A percentile compares a stretch with the other conserved stretches of the same genome.
Evolutionary conservation across 768 basidiomycete genomes (phyloP).

Genomic region (Hygrocybe coccinea): DNA sequence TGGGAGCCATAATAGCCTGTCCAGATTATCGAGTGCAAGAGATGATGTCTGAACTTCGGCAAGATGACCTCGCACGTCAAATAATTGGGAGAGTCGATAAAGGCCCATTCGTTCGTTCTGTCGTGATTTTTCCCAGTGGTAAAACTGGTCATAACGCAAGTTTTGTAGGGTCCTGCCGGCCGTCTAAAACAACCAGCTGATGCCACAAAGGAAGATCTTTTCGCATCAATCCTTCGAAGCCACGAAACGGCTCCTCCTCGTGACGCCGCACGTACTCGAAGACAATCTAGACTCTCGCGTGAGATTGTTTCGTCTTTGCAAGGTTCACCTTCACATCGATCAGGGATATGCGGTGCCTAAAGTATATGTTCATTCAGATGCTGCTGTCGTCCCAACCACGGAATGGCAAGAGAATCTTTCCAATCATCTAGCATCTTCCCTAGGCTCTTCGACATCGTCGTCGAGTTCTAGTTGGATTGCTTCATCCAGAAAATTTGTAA

Average conservation of each 20-base stretch:
- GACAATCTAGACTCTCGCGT: conserved; percentile 72
- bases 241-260: conserved; percentile 43
- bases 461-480: conserved; percentile 16
- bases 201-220: conserved; percentile 73
- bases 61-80: conserved; percentile 72
- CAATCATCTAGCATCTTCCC: conserved; percentile 41
- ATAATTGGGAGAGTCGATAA: conserved; percentile 72
- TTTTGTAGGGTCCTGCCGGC: conserved; percentile 61
- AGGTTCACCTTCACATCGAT: conserved; percentile 35
- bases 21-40: conserved; percentile 59
- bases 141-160: conserved; percentile 5
- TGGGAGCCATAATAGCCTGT: conserved; percentile 75
- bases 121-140: neutral
- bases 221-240: conserved; percentile 65
- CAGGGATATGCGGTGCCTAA: neutral
- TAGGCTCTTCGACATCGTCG: neutral
- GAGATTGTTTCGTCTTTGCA: conserved; percentile 74
- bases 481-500: too few relatives aligned
- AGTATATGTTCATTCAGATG: conserved; percentile 38
- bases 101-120: conserved; percentile 64
- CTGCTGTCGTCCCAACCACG: conserved; percentile 58
- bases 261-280: conserved; percentile 57
- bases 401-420: conserved; percentile 79
- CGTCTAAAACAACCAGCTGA: conserved; percentile 54
- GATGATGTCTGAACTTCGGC: conserved; percentile 57